Evolutionary conservation across 495 filamentous ascomycete genomes (phyloP).

Genomic region (Hypoxylon subgilvum): DNA sequence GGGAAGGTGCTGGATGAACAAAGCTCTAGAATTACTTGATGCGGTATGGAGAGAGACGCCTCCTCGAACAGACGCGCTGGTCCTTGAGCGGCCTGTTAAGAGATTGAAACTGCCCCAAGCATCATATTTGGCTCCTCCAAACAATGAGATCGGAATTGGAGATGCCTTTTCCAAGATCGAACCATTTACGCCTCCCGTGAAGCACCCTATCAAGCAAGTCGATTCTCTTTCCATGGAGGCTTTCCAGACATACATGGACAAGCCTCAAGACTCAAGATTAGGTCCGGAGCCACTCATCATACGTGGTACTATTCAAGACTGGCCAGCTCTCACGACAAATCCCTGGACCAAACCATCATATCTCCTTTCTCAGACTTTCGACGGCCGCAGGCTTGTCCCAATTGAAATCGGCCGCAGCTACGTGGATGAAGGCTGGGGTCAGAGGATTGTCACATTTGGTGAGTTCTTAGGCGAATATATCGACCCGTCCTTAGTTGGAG

Average conservation of each 20-base stretch:
- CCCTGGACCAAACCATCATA: slow-evolving; percentile 79
- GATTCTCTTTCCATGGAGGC: slow-evolving; percentile 58
- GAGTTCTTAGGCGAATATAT: slow-evolving; percentile 72
- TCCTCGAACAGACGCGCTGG: not conserved
- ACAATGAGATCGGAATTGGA: slow-evolving; percentile 25
- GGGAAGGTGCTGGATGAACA: slow-evolving; percentile 67
- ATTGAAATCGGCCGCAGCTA: slow-evolving; percentile 91
- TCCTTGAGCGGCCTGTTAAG: slow-evolving; percentile 29
- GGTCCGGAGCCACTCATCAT: slow-evolving; percentile 72
- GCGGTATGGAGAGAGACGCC: slow-evolving; percentile 29
- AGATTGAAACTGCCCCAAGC: slow-evolving; percentile 29
- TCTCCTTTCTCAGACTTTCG: slow-evolving; percentile 74
- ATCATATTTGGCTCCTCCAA: slow-evolving; percentile 5
- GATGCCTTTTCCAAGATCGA: slow-evolving; percentile 49
- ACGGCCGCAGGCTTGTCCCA: slow-evolving; percentile 79
- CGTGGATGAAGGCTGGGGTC: slow-evolving; percentile 84
- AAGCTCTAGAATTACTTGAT: slow-evolving; percentile 55
- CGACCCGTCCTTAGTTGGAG: slow-evolving; percentile 20
- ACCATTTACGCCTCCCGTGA: slow-evolving; percentile 51
- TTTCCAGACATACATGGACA: slow-evolving; percentile 69
- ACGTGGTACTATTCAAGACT: slow-evolving; percentile 64
- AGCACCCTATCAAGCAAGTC: slow-evolving; percentile 42
- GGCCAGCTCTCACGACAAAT: slow-evolving; percentile 75
- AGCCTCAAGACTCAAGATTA: slow-evolving; percentile 11
- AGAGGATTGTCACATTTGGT: slow-evolving; percentile 77